A percentile compares a stretch with the other conserved stretches of the same genome.
Evolutionary conservation across 2,329 filamentous ascomycete species (phyloP).

Genomic region (Cercospora zeina): DNA sequence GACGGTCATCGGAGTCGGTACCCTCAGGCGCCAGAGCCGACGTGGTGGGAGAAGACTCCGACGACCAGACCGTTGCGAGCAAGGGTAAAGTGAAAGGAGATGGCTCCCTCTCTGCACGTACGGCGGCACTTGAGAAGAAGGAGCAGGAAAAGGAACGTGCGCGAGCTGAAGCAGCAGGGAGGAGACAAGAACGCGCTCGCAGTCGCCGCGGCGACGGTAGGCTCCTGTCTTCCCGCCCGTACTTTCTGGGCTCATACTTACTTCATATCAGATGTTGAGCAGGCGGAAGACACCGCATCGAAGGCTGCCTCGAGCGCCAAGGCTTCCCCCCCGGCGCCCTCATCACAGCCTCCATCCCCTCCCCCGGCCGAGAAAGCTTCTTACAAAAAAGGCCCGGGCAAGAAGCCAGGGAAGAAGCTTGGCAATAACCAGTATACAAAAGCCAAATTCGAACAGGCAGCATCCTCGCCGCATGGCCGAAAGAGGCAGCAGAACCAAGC

Average conservation of each 20-base stretch:
- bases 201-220: slow-evolving; percentile 78
- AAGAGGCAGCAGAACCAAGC: slow-evolving; percentile 31
- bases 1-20: slow-evolving; percentile 74
- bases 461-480: slow-evolving; percentile 50
- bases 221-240: slow-evolving; percentile 24
- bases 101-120: slow-evolving; percentile 54
- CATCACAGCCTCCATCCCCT: slow-evolving; percentile 44
- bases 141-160: slow-evolving; percentile 69
- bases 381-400: slow-evolving; percentile 65
- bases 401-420: slow-evolving; percentile 55
- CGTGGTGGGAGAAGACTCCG: slow-evolving; percentile 64
- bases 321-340: slow-evolving; percentile 44
- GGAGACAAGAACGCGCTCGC: slow-evolving; percentile 79
- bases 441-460: slow-evolving; percentile 49
- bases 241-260: slow-evolving; percentile 4
- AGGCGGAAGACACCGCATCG: slow-evolving; percentile 67
- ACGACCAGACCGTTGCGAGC: slow-evolving; percentile 58
- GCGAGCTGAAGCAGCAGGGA: slow-evolving; percentile 71
- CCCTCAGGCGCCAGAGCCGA: slow-evolving; percentile 49
- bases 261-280: slow-evolving; percentile 44
- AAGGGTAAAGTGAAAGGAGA: slow-evolving; percentile 45
- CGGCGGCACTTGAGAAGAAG: slow-evolving; percentile 64
- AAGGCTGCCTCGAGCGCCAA: slow-evolving; percentile 45
- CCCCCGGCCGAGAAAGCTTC: slow-evolving; percentile 48
- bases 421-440: slow-evolving; percentile 82